A percentile compares a stretch with the other conserved stretches of the same genome.
Conservation (phyloP, 2,329 filamentous ascomycete species). For the Ustulina deusta region DNA sequence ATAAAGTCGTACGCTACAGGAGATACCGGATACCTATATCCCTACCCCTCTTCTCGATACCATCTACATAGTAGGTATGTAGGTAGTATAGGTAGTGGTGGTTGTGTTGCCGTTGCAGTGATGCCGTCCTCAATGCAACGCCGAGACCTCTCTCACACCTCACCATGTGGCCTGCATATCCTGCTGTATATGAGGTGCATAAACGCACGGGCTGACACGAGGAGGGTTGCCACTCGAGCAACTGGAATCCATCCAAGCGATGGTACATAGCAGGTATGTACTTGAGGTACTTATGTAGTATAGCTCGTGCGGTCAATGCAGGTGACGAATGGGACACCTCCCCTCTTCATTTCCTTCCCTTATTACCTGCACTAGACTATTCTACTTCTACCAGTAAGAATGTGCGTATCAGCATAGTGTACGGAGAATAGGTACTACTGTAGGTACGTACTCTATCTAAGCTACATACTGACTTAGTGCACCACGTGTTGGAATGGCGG, state of each 20-base stretch:
- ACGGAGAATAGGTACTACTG: no score
- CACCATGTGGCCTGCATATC: constrained; percentile 41
- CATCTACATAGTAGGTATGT: neutral
- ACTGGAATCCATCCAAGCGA: constrained; percentile 11
- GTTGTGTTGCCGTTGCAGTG: constrained; percentile 25
- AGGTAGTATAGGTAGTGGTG: constrained; percentile 5
- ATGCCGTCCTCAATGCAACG: constrained; percentile 35
- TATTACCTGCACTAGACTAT: neutral
- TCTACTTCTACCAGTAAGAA: neutral
- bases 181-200: constrained; percentile 36
- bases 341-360: constrained; percentile 8
- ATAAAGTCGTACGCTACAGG: neutral
- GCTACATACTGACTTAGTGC: no score
- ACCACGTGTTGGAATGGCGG: constrained; percentile 33
- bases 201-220: constrained; percentile 40
- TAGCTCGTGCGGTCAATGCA: constrained; percentile 8
- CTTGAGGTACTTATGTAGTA: no score
- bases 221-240: constrained; percentile 30
- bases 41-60: constrained; percentile 20
- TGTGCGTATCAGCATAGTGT: neutral
- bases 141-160: constrained; percentile 36
- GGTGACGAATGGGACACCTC: constrained; percentile 16
- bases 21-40: constrained; percentile 1
- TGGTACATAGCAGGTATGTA: constrained; percentile 10
- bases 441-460: no score